Evolutionary conservation across 768 basidiomycete species (phyloP).

Genomic region (Hygrophorus pudorinus): DNA sequence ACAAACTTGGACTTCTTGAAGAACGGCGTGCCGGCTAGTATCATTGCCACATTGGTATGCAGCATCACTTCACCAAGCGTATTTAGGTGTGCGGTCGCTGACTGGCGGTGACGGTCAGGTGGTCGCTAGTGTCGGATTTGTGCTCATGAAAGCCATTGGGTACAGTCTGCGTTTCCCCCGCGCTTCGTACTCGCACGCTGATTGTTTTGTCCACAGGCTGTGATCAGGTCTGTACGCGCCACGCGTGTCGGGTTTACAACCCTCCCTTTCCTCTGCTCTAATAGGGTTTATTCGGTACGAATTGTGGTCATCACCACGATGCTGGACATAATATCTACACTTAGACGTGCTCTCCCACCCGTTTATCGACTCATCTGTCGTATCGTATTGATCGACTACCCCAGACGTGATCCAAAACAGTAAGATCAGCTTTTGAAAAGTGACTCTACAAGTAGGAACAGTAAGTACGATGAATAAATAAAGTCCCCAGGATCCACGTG

Average conservation of each 20-base stretch:
- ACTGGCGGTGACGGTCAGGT: constrained; percentile 34
- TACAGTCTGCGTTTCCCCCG: constrained; percentile 24
- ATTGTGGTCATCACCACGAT: neutral
- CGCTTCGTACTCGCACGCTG: neutral
- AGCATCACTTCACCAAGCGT: neutral
- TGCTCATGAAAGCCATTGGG: constrained; percentile 66
- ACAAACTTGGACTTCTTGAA: constrained; percentile 83
- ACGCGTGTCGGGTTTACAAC: too few species aligned
- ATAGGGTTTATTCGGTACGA: too few species aligned
- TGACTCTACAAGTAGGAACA: too few species aligned
- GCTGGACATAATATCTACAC: neutral
- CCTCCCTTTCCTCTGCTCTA: too few species aligned
- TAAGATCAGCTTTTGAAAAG: too few species aligned
- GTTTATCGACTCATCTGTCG: too few species aligned
- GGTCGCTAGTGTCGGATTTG: constrained; percentile 77
- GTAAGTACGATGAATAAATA: too few species aligned
- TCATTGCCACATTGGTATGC: constrained; percentile 75
- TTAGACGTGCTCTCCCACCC: too few species aligned
- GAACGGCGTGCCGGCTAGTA: constrained; percentile 90
- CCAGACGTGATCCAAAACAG: too few species aligned
- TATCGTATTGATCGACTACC: too few species aligned
- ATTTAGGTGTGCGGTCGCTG: neutral
- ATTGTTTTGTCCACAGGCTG: constrained; percentile 4
- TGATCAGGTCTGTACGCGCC: constrained; percentile 5
- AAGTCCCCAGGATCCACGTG: too few species aligned